A percentile compares a stretch with the other conserved stretches of the same genome.
phyloP scores from a whole-genome alignment of 2,329 filamentous ascomycete genomes.

The Cucurbitaria berberidis region DNA sequence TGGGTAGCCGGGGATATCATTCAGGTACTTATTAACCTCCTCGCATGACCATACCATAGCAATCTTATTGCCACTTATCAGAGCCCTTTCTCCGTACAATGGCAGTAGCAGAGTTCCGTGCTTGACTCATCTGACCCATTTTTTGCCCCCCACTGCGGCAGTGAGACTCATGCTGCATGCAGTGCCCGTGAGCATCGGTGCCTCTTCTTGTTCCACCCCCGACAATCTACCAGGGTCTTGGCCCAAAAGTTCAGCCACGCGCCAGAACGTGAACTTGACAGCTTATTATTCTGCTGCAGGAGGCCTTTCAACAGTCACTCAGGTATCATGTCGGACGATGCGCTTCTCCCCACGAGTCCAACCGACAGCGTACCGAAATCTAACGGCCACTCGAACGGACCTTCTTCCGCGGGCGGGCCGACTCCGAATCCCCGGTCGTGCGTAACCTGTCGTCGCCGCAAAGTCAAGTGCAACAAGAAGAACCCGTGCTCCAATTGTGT shows the following conservation, averaged over 20 bases:
- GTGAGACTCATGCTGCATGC: not conserved
- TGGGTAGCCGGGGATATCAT: too few relatives aligned
- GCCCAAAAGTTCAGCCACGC: constrained; percentile 9
- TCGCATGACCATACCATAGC: too few relatives aligned
- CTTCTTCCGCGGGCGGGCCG: constrained; percentile 13
- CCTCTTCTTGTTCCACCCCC: not conserved
- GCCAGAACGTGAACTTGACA: not conserved
- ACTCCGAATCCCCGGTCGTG: constrained; percentile 43
- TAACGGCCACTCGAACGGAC: constrained; percentile 23
- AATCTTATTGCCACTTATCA: too few relatives aligned
- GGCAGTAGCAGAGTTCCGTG: too few relatives aligned
- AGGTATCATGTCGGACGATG: constrained; percentile 35
- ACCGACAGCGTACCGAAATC: constrained; percentile 27
- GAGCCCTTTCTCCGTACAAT: too few relatives aligned
- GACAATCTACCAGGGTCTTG: constrained; percentile 12
- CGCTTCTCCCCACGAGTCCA: constrained; percentile 20
- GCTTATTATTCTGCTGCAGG: not conserved
- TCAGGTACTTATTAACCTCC: too few relatives aligned
- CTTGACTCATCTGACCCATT: not conserved
- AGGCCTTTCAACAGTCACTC: not conserved
- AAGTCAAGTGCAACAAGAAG: constrained; percentile 80
- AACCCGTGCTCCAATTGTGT: constrained; percentile 79
- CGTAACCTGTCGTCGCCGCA: constrained; percentile 54
- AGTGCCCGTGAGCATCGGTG: constrained; percentile 2
- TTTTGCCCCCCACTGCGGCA: not conserved